phyloP scores from a whole-genome alignment of 352 stramenopile species.

The Phytophthora macrochlamydospora region DNA sequence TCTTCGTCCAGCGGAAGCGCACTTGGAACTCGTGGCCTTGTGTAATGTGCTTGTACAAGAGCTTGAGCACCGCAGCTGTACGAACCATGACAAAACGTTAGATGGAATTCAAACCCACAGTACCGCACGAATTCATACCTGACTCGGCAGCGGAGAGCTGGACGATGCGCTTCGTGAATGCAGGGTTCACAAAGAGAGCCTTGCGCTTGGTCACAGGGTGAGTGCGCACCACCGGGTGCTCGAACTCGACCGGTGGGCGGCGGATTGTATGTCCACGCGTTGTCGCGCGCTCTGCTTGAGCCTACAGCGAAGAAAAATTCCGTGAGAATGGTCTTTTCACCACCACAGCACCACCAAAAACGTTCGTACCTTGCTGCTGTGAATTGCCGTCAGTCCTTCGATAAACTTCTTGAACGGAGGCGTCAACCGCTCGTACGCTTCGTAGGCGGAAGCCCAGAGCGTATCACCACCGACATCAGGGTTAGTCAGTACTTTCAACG shows the following conservation, averaged over 20 bases:
- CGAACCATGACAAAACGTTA: not conserved
- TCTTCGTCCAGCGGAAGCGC: slow-evolving; percentile 32
- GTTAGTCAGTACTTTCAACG: slow-evolving; percentile 35
- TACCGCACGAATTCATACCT: slow-evolving; percentile 6
- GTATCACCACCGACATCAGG: slow-evolving; percentile 46
- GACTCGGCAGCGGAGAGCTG: slow-evolving; percentile 32
- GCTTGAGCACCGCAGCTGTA: slow-evolving; percentile 8
- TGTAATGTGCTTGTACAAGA: slow-evolving; percentile 22
- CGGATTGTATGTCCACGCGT: slow-evolving; percentile 14
- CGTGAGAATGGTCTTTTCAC: not conserved
- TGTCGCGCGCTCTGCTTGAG: slow-evolving; percentile 20
- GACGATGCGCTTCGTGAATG: slow-evolving; percentile 32
- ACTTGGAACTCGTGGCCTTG: slow-evolving; percentile 40
- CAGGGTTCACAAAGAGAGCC: slow-evolving; percentile 29
- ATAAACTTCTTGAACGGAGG: slow-evolving; percentile 44
- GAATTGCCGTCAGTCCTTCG: slow-evolving; percentile 47
- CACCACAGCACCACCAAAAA: not conserved
- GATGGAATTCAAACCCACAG: not conserved
- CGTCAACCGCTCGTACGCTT: slow-evolving; percentile 54
- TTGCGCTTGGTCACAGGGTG: not conserved
- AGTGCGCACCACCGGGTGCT: slow-evolving; percentile 11
- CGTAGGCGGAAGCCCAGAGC: slow-evolving; percentile 47
- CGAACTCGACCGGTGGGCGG: slow-evolving; percentile 19
- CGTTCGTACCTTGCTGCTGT: slow-evolving; percentile 32
- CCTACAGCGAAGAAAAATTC: not conserved